Evolutionary conservation across 768 basidiomycete genomes (phyloP).

Genomic region (Lentinula lateritia): DNA sequence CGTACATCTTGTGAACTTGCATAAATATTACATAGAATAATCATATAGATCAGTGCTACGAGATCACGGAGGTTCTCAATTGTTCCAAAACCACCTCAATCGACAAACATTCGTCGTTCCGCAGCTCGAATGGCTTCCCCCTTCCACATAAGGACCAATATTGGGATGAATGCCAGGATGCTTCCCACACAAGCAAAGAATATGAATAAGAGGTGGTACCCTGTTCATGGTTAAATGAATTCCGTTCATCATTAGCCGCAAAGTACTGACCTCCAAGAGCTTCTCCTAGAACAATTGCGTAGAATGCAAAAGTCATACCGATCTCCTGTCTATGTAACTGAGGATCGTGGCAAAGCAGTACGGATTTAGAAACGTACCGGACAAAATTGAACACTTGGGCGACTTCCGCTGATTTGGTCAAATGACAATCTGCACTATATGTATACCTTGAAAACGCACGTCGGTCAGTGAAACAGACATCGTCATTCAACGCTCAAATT

Average conservation of each 20-base stretch:
- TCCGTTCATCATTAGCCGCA: not conserved
- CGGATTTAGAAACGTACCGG: not conserved
- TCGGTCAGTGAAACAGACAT: not conserved
- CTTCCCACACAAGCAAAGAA: conserved; percentile 2
- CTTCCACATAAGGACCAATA: conserved; percentile 3
- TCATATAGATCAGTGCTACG: too few species aligned
- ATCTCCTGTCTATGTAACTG: not conserved
- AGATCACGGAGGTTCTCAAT: too few species aligned
- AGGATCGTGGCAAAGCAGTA: not conserved
- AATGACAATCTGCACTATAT: conserved; percentile 2
- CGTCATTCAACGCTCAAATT: not conserved
- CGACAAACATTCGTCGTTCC: not conserved
- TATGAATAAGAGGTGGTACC: conserved; percentile 1
- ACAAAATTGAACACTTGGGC: conserved; percentile 5
- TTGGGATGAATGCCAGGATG: conserved; percentile 2
- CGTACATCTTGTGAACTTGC: too few species aligned
- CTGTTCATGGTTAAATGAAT: not conserved
- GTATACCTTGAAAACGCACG: not conserved
- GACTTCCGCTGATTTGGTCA: not conserved
- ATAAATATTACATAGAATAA: too few species aligned
- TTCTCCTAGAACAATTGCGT: not conserved
- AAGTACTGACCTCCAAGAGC: not conserved
- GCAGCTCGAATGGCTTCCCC: not conserved
- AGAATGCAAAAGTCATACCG: conserved; percentile 7
- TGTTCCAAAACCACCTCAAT: not conserved